Base-by-base conservation (phyloP, 768 basidiomycete genomes). In the Gloeophyllum trabeum region DNA sequence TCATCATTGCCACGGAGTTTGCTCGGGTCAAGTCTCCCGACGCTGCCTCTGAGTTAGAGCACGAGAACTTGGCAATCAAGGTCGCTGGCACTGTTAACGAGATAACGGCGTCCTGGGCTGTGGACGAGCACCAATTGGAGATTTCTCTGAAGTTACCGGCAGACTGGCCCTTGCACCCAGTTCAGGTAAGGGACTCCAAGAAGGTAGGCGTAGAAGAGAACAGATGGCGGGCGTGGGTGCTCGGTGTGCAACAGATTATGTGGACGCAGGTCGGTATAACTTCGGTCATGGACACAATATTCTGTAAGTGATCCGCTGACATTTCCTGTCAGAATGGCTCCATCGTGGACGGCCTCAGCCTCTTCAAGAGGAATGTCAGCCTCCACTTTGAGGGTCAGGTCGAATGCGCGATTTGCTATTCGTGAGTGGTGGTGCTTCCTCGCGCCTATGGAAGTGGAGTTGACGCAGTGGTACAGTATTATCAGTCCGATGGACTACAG, bases 361-460 rank as follows among this genome's bases (percentile, higher is more conserved):
- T 94, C 45, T 98, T 97, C 73, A 93, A 92, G 63, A 89, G 85
- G 62, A 98, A 97, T 55, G 91, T 93, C 35, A 70, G 78, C 0
- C 70, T 87, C 16, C 90, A 98, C 58, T 99, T 98, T 54, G 89
- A 94, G 48, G 94, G 94, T 4, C 84, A 92, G 57, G 86, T 87
- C 2, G 91, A 94, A 51, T 99, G 96, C 59, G 89, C 94, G 1
- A 97, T 99, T 46, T 94, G 91, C 54, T 94, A 93, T 58, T 89
- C 87, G 83, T 91, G 52, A 55, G 83, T 54, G 5, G 7, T 44
- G 16, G 26, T 19, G 21, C 12, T 24, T 24, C 16, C 14, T 6
- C 13, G 4, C 23, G 16, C 6, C 24, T 39, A 19, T 32, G 6
- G 18, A 23, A 24, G 4, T 34, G 47, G 22, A 18, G 36, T 38